A percentile compares a stretch with the other conserved stretches of the same genome.
Conservation (phyloP, 768 basidiomycete genomes). For the Russula compacta region DNA sequence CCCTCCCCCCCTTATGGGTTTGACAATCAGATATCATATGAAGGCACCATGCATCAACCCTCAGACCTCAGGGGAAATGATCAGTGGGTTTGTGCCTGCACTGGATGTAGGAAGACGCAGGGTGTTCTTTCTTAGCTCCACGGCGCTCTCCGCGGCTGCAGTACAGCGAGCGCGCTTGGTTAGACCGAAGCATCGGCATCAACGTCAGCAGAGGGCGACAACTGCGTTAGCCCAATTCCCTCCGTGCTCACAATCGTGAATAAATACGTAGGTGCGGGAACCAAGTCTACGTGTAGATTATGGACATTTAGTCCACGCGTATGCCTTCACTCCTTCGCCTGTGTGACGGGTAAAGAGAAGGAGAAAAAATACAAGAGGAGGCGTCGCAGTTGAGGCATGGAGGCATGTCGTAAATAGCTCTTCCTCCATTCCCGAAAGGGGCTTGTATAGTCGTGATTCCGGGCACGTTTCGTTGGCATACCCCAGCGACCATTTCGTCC, state of each 20-base stretch:
- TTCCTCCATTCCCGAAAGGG: not conserved
- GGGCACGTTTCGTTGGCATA: not conserved
- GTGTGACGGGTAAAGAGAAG: not conserved
- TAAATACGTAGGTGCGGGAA: not conserved
- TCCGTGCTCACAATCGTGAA: not conserved
- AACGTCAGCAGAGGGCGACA: not conserved
- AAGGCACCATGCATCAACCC: too few species aligned
- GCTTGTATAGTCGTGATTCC: not conserved
- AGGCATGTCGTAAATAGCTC: not conserved
- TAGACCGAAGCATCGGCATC: constrained; percentile 4
- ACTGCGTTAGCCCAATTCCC: not conserved
- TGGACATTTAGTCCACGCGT: not conserved
- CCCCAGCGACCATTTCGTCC: not conserved
- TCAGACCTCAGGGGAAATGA: not conserved
- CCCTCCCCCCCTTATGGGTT: not conserved
- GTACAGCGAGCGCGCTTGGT: not conserved
- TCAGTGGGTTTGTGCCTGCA: not conserved
- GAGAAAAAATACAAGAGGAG: not conserved
- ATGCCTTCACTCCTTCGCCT: not conserved
- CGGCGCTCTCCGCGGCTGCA: not conserved
- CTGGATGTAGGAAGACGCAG: not conserved
- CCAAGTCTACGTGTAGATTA: not conserved
- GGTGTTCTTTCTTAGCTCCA: constrained; percentile 2
- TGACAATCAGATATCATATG: not conserved
- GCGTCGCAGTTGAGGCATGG: not conserved